Evolutionary conservation across 345 rosid species (phyloP), one percentile per base, ranked within the genome.

Genomic region (Populus nigra): DNA sequence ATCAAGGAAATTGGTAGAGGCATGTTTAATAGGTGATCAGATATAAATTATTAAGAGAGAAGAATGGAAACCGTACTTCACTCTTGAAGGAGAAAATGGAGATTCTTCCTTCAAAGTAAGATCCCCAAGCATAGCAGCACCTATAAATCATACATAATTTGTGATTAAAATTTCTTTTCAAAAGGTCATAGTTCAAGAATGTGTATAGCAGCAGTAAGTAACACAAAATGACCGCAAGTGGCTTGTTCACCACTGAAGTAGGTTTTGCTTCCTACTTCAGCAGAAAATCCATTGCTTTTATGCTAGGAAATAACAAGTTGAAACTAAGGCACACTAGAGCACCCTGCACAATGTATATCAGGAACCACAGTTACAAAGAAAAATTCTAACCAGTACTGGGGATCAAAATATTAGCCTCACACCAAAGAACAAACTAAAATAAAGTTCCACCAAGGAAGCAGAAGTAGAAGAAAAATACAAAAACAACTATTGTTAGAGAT

Each of bases 41-140:
- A 71, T 23, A 78, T 3, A 59, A 73, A 38, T 61, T 29, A 83
- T 77, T 61, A 45, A 74, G 15, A 75, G 78, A 78, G 79, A 68
- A 78, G 67, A 77, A 68, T 8, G 25, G 63, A 57, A 76, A 43
- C 65, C 92, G 68, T 92, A 92, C 99, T 96, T 96, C 87, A 89
- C 92, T 87, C 94, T 90, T 63, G 98, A 86, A 82, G 97, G 94
- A 78, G 97, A 89, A 88, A 92, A 87, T 1, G 80, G 89, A 71
- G 93, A 89, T 76, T 93, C 98, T 85, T 92, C 98, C 87, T 94
- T 94, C 87, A 87, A 69, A 71, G 82, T 74, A 77, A 73, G 90
- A 74, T 91, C 97, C 79, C 90, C 96, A 63, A 76, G 79, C 84
- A 81, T 80, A 73, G 85, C 81, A 47, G 85, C 73, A 69, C 89